These are phyloP conservation scores for Alternaria solani DNA, from an alignment of 2,329 filamentous ascomycete species.

Conservation along the genomic window DNA sequence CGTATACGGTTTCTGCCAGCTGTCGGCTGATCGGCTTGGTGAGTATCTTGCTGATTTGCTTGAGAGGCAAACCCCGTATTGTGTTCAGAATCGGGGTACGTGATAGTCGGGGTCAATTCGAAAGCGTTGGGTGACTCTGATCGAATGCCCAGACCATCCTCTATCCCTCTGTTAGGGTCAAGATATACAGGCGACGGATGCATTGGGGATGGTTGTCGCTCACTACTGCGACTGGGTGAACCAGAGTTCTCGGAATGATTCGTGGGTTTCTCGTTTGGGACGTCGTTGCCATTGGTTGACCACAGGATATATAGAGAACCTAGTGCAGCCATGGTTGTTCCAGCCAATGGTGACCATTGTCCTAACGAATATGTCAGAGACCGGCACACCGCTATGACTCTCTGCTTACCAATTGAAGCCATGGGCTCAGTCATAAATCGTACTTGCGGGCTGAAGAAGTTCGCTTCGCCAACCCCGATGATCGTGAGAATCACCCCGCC, in stretches of 20 bases:
- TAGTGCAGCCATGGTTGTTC: constrained; percentile 64
- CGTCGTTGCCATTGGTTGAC: constrained; percentile 46
- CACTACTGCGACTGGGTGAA: constrained; percentile 32
- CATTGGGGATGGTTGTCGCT: constrained; percentile 11
- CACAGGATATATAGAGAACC: constrained; percentile 66
- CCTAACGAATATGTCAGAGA: constrained; percentile 16
- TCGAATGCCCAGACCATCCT: constrained; percentile 21
- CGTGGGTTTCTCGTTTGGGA: constrained; percentile 21
- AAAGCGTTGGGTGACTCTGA: constrained; percentile 24
- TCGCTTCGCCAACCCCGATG: constrained; percentile 68
- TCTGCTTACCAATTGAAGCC: constrained; percentile 59
- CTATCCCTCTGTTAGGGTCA: not conserved
- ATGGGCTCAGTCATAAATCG: constrained; percentile 69
- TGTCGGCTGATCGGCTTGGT: constrained; percentile 15
- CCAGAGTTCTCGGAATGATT: constrained; percentile 8
- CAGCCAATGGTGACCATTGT: constrained; percentile 69
- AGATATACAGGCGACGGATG: constrained; percentile 3
- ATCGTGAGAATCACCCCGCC: constrained; percentile 66
- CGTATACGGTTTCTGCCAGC: constrained; percentile 40
- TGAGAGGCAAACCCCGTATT: constrained; percentile 6
- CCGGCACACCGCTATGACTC: not conserved
- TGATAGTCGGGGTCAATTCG: constrained; percentile 25
- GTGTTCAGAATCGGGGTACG: constrained; percentile 15
- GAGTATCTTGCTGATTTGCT: not conserved
- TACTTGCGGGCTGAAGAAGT: constrained; percentile 68